These are phyloP conservation scores for Sisymbrium irio DNA, from an alignment of 345 rosid species.

Conservation along the genomic window DNA sequence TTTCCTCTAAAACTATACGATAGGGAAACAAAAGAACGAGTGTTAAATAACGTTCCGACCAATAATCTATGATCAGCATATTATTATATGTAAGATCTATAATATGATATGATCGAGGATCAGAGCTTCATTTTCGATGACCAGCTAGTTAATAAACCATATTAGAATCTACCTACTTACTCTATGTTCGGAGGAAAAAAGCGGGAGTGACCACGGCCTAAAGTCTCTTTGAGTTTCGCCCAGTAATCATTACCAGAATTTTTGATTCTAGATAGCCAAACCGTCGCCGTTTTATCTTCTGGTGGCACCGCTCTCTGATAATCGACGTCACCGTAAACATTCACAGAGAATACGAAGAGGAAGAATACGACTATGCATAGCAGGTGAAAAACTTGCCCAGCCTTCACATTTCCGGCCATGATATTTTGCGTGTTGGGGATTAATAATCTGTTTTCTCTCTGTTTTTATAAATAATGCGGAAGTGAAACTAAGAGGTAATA, in stretches of 20 bases:
- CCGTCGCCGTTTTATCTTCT: slow-evolving; percentile 26
- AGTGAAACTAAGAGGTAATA: background rate
- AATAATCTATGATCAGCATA: background rate
- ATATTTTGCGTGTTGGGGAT: background rate
- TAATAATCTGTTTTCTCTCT: background rate
- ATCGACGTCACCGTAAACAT: slow-evolving; percentile 23
- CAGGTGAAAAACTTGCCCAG: background rate
- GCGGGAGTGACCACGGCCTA: slow-evolving; percentile 28
- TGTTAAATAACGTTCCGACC: background rate
- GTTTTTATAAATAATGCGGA: background rate
- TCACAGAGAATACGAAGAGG: background rate
- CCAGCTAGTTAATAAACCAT: background rate
- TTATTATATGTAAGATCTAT: background rate
- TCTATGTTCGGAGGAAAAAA: slow-evolving; percentile 33
- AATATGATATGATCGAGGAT: background rate
- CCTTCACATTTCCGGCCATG: slow-evolving; percentile 9
- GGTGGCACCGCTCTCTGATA: background rate
- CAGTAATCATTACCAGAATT: slow-evolving; percentile 20
- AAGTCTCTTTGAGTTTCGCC: slow-evolving; percentile 31
- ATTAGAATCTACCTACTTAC: slow-evolving; percentile 11
- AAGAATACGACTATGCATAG: slow-evolving; percentile 10
- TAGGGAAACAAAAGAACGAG: background rate
- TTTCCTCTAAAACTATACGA: slow-evolving; percentile 33
- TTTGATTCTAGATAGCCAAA: slow-evolving; percentile 25
- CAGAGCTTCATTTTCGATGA: background rate